phyloP scores from a whole-genome alignment of 2,329 filamentous ascomycete genomes.

The Curvularia hawaiiensis region DNA sequence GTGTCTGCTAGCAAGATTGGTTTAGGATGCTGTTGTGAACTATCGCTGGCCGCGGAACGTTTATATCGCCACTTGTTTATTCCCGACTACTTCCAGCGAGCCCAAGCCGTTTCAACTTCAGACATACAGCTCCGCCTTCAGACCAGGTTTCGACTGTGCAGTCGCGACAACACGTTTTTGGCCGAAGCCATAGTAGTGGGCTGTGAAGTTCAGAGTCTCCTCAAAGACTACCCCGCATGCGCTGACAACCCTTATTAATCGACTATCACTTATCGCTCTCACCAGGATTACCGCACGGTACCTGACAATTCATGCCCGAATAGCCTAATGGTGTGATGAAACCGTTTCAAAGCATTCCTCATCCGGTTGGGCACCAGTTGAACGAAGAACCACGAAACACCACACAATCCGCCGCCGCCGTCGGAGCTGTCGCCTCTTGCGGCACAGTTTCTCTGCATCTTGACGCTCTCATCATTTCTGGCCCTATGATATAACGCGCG shows the following conservation, averaged over 20 bases:
- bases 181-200: constrained; percentile 22
- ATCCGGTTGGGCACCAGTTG: constrained; percentile 18
- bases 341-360: constrained; percentile 17
- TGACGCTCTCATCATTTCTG: constrained; percentile 12
- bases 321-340: constrained; percentile 23
- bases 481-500: constrained; percentile 28
- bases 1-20: constrained; percentile 4
- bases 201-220: constrained; percentile 12
- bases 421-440: constrained; percentile 22
- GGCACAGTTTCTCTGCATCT: constrained; percentile 17
- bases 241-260: constrained; percentile 11
- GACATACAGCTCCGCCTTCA: constrained; percentile 15
- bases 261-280: constrained; percentile 17
- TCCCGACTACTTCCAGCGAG: constrained; percentile 5
- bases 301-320: constrained; percentile 18
- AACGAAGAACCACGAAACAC: constrained; percentile 10
- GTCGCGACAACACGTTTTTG: constrained; percentile 9
- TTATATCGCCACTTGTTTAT: constrained; percentile 9
- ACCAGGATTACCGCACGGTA: constrained; percentile 12
- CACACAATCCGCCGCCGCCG: not conserved
- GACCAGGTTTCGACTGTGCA: constrained; percentile 7
- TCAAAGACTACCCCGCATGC: constrained; percentile 27
- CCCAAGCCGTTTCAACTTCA: constrained; percentile 15
- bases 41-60: constrained; percentile 7
- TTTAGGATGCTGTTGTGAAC: constrained; percentile 4